phyloP scores from a whole-genome alignment of 805 yeast genomes.

The Saccharomycopsis sp. region DNA sequence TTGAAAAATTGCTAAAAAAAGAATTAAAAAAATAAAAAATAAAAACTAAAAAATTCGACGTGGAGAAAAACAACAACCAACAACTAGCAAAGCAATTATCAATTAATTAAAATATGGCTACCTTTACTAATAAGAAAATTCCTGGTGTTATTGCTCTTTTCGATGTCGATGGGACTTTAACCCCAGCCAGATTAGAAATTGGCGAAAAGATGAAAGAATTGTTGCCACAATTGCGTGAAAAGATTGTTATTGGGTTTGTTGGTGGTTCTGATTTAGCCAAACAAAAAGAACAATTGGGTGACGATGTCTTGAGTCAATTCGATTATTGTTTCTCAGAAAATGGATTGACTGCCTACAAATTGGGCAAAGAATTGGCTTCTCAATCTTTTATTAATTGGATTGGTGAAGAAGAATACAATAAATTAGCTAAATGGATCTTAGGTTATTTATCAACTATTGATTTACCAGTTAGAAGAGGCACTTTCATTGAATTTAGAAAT shows the following conservation, averaged over 20 bases:
- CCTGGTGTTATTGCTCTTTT: slow-evolving; percentile 87
- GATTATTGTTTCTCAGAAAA: slow-evolving; percentile 97
- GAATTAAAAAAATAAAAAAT: too few relatives aligned
- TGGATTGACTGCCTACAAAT: slow-evolving; percentile 95
- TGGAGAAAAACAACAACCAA: too few relatives aligned
- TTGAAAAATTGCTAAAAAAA: too few relatives aligned
- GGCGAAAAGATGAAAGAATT: slow-evolving; percentile 73
- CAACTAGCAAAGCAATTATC: too few relatives aligned
- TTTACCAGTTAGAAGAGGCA: slow-evolving; percentile 96
- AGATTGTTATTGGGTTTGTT: slow-evolving; percentile 93
- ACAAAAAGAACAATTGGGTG: slow-evolving; percentile 94
- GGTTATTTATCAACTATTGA: slow-evolving; percentile 80
- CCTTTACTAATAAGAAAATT: slow-evolving; percentile 63
- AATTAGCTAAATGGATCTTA: slow-evolving; percentile 77
- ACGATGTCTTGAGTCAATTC: slow-evolving; percentile 66
- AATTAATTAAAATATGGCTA: slow-evolving; percentile 14
- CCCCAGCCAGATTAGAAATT: slow-evolving; percentile 85
- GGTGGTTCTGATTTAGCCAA: slow-evolving; percentile 95
- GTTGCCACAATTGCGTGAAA: slow-evolving; percentile 72
- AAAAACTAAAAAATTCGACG: too few relatives aligned
- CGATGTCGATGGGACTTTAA: slow-evolving; percentile 97
- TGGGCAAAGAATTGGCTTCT: slow-evolving; percentile 80
- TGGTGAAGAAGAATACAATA: slow-evolving; percentile 91
- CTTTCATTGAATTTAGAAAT: slow-evolving; percentile 97
- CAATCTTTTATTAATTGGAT: slow-evolving; percentile 94